Base-by-base conservation (phyloP, 2,329 filamentous ascomycete genomes). In the Madurella mycetomatis region DNA sequence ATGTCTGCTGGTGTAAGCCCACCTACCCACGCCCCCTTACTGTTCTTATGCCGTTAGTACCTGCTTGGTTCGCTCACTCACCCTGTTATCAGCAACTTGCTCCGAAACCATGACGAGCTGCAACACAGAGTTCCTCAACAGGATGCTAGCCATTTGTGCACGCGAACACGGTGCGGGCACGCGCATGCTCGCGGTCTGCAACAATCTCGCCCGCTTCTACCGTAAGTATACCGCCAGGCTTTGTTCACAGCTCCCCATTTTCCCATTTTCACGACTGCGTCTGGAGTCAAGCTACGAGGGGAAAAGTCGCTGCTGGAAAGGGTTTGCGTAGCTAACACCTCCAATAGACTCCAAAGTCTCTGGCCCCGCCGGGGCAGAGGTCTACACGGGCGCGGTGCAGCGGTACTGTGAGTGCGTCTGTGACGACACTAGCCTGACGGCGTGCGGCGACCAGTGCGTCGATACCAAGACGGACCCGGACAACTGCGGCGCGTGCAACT, bases 1-100 rank as follows among this genome's bases (percentile, higher is more conserved):
- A 54, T 39, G 30, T 42, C 12, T 57, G 55, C 45, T 57, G 45
- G 51, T 45, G 43, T 41, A 41, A 16, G 40, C n/a, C 17, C 15
- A 16, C 40, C 40, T 4, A 16, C 40, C 40, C 40, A 41, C 40
- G 8, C 15, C 7, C 15, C 13, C 40, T n/a, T n/a, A 41, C 4
- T 16, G 4, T 16, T 16, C 13, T 15, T 25, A 25, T 7, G 25
- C 25, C 7, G 25, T 25, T 25, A n/a, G n/a, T n/a, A 25, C 25
- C 3, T 25, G 25, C 9, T 41, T 9, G 32, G 9, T 2, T 54
- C 17, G 12, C 9, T 41, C n/a, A n/a, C 40, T 41, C 40, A 41
- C 40, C 13, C 12, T 9, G 15, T 15, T 9, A 7, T 4, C 40
- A 41, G 40, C 40, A 9, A 41, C 9, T 9, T 41, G 51, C 44